Percentiles rank a stretch among this genome's conserved stretches.
Conservation (phyloP, 2,329 filamentous ascomycete species). For the Curvularia lunata region DNA sequence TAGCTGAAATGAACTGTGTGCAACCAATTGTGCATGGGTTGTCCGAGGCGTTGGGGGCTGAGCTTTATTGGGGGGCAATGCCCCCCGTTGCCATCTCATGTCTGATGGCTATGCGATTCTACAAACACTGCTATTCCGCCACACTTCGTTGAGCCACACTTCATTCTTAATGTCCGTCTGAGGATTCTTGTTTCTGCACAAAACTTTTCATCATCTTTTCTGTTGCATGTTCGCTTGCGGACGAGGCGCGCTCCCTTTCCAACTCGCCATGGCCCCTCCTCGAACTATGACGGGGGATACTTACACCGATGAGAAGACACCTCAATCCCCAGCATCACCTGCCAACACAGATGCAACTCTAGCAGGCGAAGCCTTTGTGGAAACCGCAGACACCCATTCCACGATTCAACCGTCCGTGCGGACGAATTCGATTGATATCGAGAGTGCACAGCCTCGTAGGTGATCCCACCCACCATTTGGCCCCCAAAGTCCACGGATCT, state of each 20-base stretch:
- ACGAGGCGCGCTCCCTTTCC: conserved; percentile 3
- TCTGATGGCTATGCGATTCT: conserved; percentile 14
- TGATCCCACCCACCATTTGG: conserved; percentile 17
- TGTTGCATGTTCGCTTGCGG: conserved; percentile 15
- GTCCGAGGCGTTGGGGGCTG: conserved; percentile 25
- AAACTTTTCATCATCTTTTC: conserved; percentile 9
- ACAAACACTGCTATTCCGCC: conserved; percentile 37
- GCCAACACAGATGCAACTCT: conserved; percentile 40
- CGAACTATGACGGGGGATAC: conserved; percentile 45
- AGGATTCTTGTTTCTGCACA: conserved; percentile 17
- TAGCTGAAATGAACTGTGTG: conserved; percentile 11
- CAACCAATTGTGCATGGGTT: conserved; percentile 28
- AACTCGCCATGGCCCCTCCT: conserved; percentile 33
- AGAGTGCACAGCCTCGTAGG: conserved; percentile 45
- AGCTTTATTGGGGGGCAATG: conserved; percentile 18
- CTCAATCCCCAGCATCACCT: conserved; percentile 37
- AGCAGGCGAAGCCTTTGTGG: conserved; percentile 41
- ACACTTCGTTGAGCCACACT: conserved; percentile 36
- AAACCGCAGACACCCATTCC: conserved; percentile 33
- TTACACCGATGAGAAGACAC: conserved; percentile 30
- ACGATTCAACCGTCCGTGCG: conserved; percentile 15
- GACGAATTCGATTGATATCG: conserved; percentile 21
- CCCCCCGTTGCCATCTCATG: conserved; percentile 10
- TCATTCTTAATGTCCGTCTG: conserved; percentile 25
- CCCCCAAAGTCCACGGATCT: conserved; percentile 21